Base-by-base conservation (phyloP, 2,329 filamentous ascomycete species). In the Colletotrichum brevisporum region DNA sequence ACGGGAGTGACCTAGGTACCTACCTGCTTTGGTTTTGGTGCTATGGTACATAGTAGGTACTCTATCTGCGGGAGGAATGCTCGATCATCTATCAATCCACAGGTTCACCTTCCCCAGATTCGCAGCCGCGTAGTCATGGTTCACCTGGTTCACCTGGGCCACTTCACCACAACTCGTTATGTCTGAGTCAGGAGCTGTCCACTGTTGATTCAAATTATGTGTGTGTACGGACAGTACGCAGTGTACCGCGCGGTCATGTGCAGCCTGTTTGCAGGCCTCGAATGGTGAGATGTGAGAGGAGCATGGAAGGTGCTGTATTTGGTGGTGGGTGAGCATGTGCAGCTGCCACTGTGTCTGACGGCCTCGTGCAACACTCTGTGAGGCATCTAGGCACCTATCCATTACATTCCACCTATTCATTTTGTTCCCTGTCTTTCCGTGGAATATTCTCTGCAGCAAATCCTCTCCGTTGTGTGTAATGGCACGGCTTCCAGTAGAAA, bases 221-320 rank as follows among this genome's bases (percentile, higher is more conserved):
- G 27, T 61, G 36, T 45, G 43, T 62, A 50, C n/a, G n/a, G n/a
- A n/a, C n/a, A n/a, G n/a, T n/a, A n/a, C n/a, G 21, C 4, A 24
- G 36, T 45, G 43, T 62, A 50, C 51, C 39, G 45, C 16, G 13
- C 43, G 43, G 51, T 69, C 67, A 69, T 66, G 62, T 61, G 65
- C 53, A 39, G 26, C 45, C 51, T 6, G n/a, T 48, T 63, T 64
- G 61, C 36, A 53, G 47, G 57, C 57, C 51, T 62, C 41, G 27
- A 21, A 55, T 27, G 45, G 51, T 6, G 21, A 45, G 24, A 36
- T 9, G 31, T 36, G 36, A 9, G 31, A 64, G 57, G 15, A 45
- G n/a, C 66, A 65, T 65, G 66, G 66, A 69, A 65, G 61, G 51
- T 69, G 66, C 50, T 55, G 27, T 51, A 41, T 36, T 52, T 27